These are phyloP conservation scores for Verticillium longisporum DNA, from an alignment of 2,329 filamentous ascomycete species.

Conservation along the genomic window DNA sequence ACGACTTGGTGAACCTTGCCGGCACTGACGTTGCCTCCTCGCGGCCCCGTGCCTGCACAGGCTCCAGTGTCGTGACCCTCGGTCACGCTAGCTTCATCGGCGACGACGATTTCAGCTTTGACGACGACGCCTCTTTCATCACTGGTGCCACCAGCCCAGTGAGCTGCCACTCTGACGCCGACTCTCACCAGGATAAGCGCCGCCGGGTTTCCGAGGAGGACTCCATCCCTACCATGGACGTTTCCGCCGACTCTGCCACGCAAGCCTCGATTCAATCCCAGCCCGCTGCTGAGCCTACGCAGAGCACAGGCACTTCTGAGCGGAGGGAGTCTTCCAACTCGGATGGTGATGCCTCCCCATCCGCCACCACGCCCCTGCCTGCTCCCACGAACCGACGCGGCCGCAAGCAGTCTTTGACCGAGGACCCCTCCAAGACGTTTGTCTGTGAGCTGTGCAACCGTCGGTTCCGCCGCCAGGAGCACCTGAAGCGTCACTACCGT, in stretches of 20 bases:
- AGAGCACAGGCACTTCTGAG: slow-evolving; percentile 22
- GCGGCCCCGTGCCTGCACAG: slow-evolving; percentile 62
- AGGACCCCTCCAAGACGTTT: slow-evolving; percentile 97
- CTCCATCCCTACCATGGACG: slow-evolving; percentile 34
- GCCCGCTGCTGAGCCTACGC: slow-evolving; percentile 26
- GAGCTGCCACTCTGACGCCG: slow-evolving; percentile 41
- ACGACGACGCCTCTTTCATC: slow-evolving; percentile 57
- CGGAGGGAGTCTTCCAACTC: slow-evolving; percentile 32
- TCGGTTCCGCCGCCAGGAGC: slow-evolving; percentile 95
- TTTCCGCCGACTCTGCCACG: slow-evolving; percentile 29
- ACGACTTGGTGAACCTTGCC: slow-evolving; percentile 15
- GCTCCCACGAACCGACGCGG: slow-evolving; percentile 79
- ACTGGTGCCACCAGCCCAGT: slow-evolving; percentile 58
- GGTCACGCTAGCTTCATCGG: slow-evolving; percentile 74
- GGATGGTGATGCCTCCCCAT: slow-evolving; percentile 20
- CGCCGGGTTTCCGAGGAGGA: slow-evolving; percentile 40
- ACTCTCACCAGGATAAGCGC: slow-evolving; percentile 50
- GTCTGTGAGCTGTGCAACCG: slow-evolving; percentile 95
- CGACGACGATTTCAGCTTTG: slow-evolving; percentile 69
- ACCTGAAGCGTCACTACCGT: slow-evolving; percentile 96
- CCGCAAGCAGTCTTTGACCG: slow-evolving; percentile 95
- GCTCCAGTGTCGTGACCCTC: slow-evolving; percentile 58
- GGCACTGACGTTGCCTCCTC: slow-evolving; percentile 51
- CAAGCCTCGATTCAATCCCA: slow-evolving; percentile 19
- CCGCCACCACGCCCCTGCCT: slow-evolving; percentile 34